Percentiles rank a stretch among this genome's conserved stretches.
Evolutionary conservation across 2,329 filamentous ascomycete genomes (phyloP).

Genomic region (Diaporthe batatas): DNA sequence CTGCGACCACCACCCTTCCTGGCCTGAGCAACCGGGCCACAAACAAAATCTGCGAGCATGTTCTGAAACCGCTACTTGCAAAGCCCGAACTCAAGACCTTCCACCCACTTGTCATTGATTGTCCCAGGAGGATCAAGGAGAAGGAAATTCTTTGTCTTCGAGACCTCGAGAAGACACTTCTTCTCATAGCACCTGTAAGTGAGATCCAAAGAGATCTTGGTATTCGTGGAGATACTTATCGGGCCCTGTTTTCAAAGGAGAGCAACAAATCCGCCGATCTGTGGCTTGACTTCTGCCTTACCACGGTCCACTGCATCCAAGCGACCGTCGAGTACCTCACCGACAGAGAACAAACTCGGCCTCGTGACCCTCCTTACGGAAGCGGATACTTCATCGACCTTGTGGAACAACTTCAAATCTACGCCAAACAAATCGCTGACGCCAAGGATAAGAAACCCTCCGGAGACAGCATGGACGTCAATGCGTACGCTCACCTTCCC

Average conservation of each 20-base stretch:
- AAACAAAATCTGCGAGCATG: conserved; percentile 83
- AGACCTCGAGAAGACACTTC: conserved; percentile 92
- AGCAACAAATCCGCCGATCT: conserved; percentile 76
- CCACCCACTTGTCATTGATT: conserved; percentile 81
- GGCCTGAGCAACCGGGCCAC: conserved; percentile 77
- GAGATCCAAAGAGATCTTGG: conserved; percentile 63
- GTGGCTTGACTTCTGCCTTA: conserved; percentile 91
- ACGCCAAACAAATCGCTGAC: conserved; percentile 86
- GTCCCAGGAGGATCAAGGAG: conserved; percentile 82
- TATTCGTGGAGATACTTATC: conserved; percentile 75
- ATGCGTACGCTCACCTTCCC: conserved; percentile 62
- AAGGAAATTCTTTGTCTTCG: conserved; percentile 92
- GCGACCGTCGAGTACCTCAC: conserved; percentile 87
- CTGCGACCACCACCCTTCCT: conserved; percentile 63
- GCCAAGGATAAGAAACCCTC: conserved; percentile 76
- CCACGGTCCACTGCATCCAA: conserved; percentile 90
- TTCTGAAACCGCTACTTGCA: conserved; percentile 81
- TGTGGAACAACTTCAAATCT: conserved; percentile 90
- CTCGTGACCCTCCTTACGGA: conserved; percentile 90
- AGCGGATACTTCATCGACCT: conserved; percentile 98
- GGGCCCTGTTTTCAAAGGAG: conserved; percentile 81
- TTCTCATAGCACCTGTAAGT: conserved; percentile 96
- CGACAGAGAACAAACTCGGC: conserved; percentile 87
- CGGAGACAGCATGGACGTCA: conserved; percentile 69
- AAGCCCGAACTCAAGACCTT: conserved; percentile 83